These are phyloP conservation scores for Termitomyces sp. DNA, from an alignment of 768 basidiomycete genomes.

Conservation along the genomic window DNA sequence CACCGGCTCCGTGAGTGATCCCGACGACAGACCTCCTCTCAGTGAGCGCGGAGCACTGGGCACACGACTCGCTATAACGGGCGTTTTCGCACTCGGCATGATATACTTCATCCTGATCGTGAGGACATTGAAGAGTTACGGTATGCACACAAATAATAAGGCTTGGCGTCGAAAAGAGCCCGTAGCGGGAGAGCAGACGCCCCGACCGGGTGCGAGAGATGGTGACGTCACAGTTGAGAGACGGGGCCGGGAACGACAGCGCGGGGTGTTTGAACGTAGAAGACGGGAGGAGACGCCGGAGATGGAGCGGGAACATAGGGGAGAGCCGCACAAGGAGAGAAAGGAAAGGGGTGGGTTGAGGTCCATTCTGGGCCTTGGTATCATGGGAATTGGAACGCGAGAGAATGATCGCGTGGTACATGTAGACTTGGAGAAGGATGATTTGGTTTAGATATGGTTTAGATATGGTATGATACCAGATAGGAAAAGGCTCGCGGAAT, in stretches of 20 bases:
- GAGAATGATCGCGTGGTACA: background rate
- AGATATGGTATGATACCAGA: background rate
- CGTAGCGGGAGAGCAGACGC: slow-evolving; percentile 4
- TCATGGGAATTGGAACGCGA: background rate
- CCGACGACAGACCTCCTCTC: slow-evolving; percentile 31
- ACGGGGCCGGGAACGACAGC: slow-evolving; percentile 24
- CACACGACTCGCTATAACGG: slow-evolving; percentile 53
- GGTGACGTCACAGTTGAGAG: slow-evolving; percentile 20
- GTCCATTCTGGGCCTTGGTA: background rate
- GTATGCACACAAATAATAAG: slow-evolving; percentile 23
- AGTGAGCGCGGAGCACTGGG: slow-evolving; percentile 37
- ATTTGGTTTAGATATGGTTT: background rate
- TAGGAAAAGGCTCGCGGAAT: too few species aligned
- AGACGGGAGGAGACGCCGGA: slow-evolving; percentile 12
- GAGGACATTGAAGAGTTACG: slow-evolving; percentile 58
- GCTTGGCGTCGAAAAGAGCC: slow-evolving; percentile 6
- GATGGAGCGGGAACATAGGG: background rate
- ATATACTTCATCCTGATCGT: slow-evolving; percentile 62
- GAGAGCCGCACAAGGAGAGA: background rate
- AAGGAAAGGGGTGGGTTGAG: slow-evolving; percentile 4
- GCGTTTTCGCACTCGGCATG: slow-evolving; percentile 52
- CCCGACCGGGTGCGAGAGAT: slow-evolving; percentile 7
- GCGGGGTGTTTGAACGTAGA: slow-evolving; percentile 10
- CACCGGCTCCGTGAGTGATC: slow-evolving; percentile 47
- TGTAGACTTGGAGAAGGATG: background rate